phyloP scores from a whole-genome alignment of 768 basidiomycete genomes.

The Trametes meyenii region DNA sequence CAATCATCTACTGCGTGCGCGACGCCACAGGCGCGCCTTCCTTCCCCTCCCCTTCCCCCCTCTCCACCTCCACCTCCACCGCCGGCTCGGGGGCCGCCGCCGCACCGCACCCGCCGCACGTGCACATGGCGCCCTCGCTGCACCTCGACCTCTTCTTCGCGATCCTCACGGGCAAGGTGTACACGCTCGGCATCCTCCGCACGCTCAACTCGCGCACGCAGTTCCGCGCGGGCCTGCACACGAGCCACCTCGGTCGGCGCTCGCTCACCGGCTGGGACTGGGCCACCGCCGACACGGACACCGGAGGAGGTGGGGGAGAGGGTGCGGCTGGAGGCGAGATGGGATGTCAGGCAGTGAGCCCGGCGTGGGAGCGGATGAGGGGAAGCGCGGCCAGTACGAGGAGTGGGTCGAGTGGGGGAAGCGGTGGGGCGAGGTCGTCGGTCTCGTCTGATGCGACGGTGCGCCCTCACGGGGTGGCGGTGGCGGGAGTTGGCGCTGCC shows the following conservation, averaged over 20 bases:
- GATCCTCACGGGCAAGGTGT: conserved; percentile 54
- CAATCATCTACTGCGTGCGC: conserved; percentile 30
- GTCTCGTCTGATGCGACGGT: not conserved
- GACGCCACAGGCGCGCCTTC: not conserved
- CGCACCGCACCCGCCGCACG: not conserved
- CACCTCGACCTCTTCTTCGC: conserved; percentile 45
- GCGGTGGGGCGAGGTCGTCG: not conserved
- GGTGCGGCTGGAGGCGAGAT: not conserved
- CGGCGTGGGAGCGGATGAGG: not conserved
- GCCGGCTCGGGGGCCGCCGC: too few relatives aligned
- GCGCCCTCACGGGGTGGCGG: not conserved
- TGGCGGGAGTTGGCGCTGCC: not conserved
- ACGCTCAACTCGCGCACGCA: conserved; percentile 34
- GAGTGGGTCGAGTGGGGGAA: too few relatives aligned
- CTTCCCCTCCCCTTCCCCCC: not conserved
- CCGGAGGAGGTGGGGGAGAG: not conserved
- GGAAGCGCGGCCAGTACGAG: too few relatives aligned
- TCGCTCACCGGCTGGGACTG: conserved; percentile 44
- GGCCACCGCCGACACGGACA: conserved; percentile 19
- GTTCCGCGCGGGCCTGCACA: conserved; percentile 39
- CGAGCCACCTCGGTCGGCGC: conserved; percentile 44
- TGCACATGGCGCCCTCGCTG: not conserved
- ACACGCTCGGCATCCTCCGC: conserved; percentile 33
- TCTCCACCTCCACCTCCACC: not conserved
- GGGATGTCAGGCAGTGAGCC: not conserved